These are phyloP conservation scores for Favolaschia claudopus DNA, from an alignment of 768 basidiomycete genomes.

Conservation along the genomic window DNA sequence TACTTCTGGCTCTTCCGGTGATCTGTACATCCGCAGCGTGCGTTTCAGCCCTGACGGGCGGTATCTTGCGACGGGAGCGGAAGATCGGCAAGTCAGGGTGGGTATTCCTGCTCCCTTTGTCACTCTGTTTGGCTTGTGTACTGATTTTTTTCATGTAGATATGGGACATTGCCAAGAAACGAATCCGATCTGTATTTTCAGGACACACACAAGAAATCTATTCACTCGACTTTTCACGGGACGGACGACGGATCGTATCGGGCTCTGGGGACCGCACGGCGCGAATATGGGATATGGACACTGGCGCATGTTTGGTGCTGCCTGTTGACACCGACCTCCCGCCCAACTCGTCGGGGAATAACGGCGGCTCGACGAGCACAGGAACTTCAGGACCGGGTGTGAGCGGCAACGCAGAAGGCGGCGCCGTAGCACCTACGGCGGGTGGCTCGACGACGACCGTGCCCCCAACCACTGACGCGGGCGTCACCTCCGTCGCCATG, in stretches of 20 bases:
- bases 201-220: conserved; percentile 94
- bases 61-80: conserved; percentile 92
- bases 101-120: conserved; percentile 51
- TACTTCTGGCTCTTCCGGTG: conserved; percentile 72
- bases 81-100: conserved; percentile 92
- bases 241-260: conserved; percentile 81
- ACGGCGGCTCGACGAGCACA: too few relatives aligned
- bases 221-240: conserved; percentile 85
- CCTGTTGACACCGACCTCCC: too few relatives aligned
- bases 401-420: too few relatives aligned
- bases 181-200: conserved; percentile 75
- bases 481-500: conserved; percentile 69
- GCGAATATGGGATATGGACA: conserved; percentile 40
- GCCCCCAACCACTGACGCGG: conserved; percentile 50
- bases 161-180: conserved; percentile 85
- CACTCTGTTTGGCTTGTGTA: background rate
- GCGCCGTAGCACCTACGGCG: conserved; percentile 19
- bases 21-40: conserved; percentile 93
- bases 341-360: too few relatives aligned
- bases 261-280: conserved; percentile 66
- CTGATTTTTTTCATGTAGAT: conserved; percentile 57
- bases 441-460: conserved; percentile 24
- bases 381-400: too few relatives aligned
- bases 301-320: conserved; percentile 24
- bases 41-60: conserved; percentile 95